phyloP scores from a whole-genome alignment of 352 stramenopile species.

The Globisporangium heterothallicum region DNA sequence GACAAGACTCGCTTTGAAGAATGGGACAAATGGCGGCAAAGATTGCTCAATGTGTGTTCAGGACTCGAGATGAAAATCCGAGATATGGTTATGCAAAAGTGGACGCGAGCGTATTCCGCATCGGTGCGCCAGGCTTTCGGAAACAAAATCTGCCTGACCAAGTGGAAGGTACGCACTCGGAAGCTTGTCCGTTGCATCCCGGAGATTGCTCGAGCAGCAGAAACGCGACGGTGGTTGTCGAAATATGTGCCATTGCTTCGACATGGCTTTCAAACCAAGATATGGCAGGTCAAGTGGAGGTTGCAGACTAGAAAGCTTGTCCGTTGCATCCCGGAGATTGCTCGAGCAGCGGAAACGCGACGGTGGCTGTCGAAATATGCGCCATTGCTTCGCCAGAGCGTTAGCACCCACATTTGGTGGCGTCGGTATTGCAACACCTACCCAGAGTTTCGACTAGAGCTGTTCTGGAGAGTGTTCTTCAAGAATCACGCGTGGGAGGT shows the following conservation, averaged over 20 bases:
- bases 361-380: background rate
- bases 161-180: background rate
- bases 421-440: background rate
- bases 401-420: background rate
- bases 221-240: background rate
- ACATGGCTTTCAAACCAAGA: background rate
- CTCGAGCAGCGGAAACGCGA: background rate
- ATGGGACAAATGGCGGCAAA: background rate
- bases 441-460: background rate
- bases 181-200: background rate
- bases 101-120: too few species aligned
- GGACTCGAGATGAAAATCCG: background rate
- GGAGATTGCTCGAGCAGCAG: background rate
- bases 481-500: background rate
- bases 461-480: slow-evolving; percentile 4
- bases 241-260: background rate
- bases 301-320: background rate
- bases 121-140: too few species aligned
- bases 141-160: too few species aligned
- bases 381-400: background rate
- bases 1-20: background rate
- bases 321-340: background rate
- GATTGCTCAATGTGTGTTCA: background rate
- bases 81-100: background rate
- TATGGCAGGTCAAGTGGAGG: background rate